Evolutionary conservation across 805 yeast species (phyloP).

Genomic region (Phaffomyces antillensis): DNA sequence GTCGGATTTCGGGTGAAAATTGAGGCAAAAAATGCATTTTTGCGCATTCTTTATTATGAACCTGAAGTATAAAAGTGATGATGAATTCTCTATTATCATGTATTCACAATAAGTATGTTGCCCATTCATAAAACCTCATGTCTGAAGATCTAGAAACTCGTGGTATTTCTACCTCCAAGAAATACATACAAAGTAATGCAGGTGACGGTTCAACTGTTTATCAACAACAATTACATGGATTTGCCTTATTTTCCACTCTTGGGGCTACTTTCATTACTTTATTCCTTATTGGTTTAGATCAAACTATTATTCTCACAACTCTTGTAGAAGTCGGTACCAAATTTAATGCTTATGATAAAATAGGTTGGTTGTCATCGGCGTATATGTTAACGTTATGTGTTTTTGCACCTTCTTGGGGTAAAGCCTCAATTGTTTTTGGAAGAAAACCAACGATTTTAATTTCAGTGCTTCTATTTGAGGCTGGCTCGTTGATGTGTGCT

Average conservation of each 20-base stretch:
- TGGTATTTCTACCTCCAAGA: neutral
- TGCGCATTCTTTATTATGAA: no score
- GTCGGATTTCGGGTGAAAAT: no score
- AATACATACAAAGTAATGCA: constrained; percentile 18
- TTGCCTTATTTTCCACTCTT: constrained; percentile 9
- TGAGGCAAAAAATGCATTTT: no score
- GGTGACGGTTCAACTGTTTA: constrained; percentile 19
- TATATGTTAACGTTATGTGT: constrained; percentile 48
- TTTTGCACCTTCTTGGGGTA: constrained; percentile 51
- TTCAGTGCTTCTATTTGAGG: constrained; percentile 28
- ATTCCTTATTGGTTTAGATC: constrained; percentile 43
- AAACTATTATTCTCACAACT: constrained; percentile 49
- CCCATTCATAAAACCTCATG: neutral
- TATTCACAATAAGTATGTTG: neutral
- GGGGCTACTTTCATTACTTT: constrained; percentile 19
- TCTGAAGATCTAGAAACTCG: constrained; percentile 1
- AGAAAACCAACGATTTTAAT: constrained; percentile 42
- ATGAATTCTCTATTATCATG: neutral
- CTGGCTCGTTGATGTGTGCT: constrained; percentile 50
- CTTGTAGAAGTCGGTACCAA: constrained; percentile 42
- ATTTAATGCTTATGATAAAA: constrained; percentile 41
- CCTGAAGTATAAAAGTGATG: neutral
- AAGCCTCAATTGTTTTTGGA: constrained; percentile 49
- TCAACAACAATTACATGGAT: constrained; percentile 16
- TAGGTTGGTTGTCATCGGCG: constrained; percentile 55